A percentile compares a stretch with the other conserved stretches of the same genome.
phyloP scores from a whole-genome alignment of 2,329 filamentous ascomycete genomes.

The Polytolypa hystricis region DNA sequence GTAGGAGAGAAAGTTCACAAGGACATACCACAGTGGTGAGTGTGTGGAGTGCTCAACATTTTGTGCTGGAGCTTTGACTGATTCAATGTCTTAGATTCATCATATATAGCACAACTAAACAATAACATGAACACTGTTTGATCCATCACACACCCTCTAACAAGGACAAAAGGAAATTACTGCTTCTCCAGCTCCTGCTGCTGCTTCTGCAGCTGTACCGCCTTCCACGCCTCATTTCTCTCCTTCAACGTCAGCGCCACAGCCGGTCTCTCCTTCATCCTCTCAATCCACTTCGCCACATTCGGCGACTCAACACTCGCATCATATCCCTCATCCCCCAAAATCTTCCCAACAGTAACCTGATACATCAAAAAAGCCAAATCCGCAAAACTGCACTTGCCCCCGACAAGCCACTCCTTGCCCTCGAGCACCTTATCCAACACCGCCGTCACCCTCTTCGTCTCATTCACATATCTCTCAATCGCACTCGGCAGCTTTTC shows the following conservation, averaged over 20 bases:
- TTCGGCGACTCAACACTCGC: conserved; percentile 11
- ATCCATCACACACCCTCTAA: no score
- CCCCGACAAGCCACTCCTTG: conserved; percentile 31
- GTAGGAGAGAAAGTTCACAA: no score
- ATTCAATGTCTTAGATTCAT: no score
- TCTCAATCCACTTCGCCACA: conserved; percentile 12
- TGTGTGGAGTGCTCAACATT: no score
- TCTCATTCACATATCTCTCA: conserved; percentile 38
- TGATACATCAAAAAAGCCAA: conserved; percentile 23
- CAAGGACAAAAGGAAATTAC: not conserved
- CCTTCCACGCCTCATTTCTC: not conserved
- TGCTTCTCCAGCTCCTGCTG: no score
- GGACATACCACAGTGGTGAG: no score
- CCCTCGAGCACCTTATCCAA: conserved; percentile 26
- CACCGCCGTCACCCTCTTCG: conserved; percentile 36
- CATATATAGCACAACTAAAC: no score
- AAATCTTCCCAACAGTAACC: not conserved
- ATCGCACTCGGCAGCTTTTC: conserved; percentile 37
- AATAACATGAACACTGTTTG: no score
- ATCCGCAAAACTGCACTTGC: conserved; percentile 34
- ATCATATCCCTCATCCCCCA: conserved; percentile 1
- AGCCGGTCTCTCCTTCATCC: conserved; percentile 8
- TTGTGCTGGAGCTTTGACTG: no score
- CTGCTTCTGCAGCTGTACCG: not conserved
- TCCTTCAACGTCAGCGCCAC: conserved; percentile 6